Evolutionary conservation across 495 filamentous ascomycete species (phyloP), one percentile per base, ranked within the genome.

Genomic region (Penicillium simplicissimum): DNA sequence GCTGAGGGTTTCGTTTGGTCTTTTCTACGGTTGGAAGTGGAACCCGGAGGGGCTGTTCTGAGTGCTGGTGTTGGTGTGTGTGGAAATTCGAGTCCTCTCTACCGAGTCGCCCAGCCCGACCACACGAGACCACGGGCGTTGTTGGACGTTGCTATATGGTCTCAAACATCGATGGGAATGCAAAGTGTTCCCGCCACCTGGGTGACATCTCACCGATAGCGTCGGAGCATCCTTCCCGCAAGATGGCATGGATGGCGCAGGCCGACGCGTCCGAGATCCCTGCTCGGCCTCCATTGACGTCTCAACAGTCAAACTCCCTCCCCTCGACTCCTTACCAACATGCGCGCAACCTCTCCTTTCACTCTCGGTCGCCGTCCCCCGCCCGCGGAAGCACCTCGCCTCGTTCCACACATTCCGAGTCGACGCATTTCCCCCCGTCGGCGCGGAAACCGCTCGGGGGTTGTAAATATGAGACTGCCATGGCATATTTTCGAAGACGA

Each of bases 311-410:
- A 11, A 96, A 82, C 69, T 98, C 95, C 17, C 87, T 98, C 21
- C 95, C 95, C 0, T 96, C 95, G 5, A 98, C 95, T 1, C 95
- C 95, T 5, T 92, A 92, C 61, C 93, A 97, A 70, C 88, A 91
- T 72, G 83, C 92, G 65, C 86, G 92, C 64, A 89, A 92, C 65
- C 88, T 92, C 67, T 90, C 90, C 17, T 92, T 90, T 61, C 86
- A 87, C 70, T 94, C 91, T 23, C 84, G 93, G 57, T 93, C 95
- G 51, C 94, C 90, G 13, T 97, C 94, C 5, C 94, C 94, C 33
- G 87, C 81, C 65, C 86, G 86, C 57, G 86, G 81, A 60, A 91
- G 87, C 74, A 91, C 91, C 64, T 97, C 94, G 21, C 95, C 95
- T 31, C 86, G 91, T 57, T 98, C 95, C 3, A 91, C 88, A 6